Base-by-base conservation (phyloP, 2,329 filamentous ascomycete species). In the Juglanconis sp. region DNA sequence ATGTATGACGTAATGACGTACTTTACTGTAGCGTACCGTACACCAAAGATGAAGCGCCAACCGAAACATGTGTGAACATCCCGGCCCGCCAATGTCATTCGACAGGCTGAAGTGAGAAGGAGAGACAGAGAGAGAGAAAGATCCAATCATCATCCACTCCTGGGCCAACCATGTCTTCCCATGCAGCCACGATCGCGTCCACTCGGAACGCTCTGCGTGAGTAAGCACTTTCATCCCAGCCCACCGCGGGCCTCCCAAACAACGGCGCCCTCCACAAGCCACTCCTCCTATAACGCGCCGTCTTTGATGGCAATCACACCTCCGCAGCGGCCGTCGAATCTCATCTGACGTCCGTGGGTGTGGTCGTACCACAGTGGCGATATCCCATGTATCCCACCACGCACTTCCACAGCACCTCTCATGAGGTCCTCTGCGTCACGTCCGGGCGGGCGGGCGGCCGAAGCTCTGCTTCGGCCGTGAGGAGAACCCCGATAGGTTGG, bases 351-450 rank as follows among this genome's bases (percentile, higher is more conserved):
- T 67, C 70, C 3, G 70, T 84, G 15, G 81, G 79, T 7, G 82
- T 84, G 38, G 86, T 88, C 3, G 68, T 67, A 1, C 86, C 88
- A 0, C 84, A 87, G 68, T 90, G 87, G 87, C 79, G 83, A 32
- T 89, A 86, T 72, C 85, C 84, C 15, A 90, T 90, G 87, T 90
- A 87, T 71, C 72, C 70, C 40, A 81, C 79, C 5, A 84, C 81
- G 1, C 87, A 90, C 72, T 91, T 87, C 70, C 87, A 91, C 73
- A 84, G 78, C 66, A 89, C 81, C 0, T 81, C 83, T 0, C 87
- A 90, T 69, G 87, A 90, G 73, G 81, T 90, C 3, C 79, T 91
- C 2, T 83, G 79, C 65, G 79, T 90, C 52, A 78, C 80, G 47
- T 72, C 72, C 2, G 87, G 88, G 0, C 77, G 74, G 31, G 87